These are phyloP conservation scores for Colletotrichum sp. DNA, from an alignment of 2,329 filamentous ascomycete genomes.

Conservation along the genomic window DNA sequence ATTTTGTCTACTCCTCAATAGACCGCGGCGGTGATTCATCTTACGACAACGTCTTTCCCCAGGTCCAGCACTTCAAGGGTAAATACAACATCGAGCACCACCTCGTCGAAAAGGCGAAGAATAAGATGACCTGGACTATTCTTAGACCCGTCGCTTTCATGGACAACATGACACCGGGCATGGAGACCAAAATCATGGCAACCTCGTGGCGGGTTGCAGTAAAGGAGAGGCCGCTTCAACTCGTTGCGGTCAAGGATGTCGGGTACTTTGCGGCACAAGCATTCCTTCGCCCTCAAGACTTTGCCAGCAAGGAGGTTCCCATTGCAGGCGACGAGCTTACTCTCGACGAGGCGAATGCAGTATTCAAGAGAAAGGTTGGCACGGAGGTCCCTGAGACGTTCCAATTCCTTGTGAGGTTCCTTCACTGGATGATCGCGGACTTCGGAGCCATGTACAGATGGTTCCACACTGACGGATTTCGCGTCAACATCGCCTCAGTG, in stretches of 20 bases:
- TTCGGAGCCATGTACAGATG: not conserved
- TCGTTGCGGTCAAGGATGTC: constrained; percentile 47
- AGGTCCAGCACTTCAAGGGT: constrained; percentile 66
- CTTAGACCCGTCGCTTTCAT: constrained; percentile 68
- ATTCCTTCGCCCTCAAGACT: constrained; percentile 40
- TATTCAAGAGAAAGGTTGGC: not conserved
- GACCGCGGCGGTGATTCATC: constrained; percentile 61
- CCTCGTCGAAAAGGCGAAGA: constrained; percentile 51
- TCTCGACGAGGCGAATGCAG: constrained; percentile 24
- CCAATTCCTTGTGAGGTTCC: not conserved
- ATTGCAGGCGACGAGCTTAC: constrained; percentile 52
- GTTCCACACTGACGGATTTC: not conserved
- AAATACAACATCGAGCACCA: constrained; percentile 69
- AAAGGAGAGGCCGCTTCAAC: constrained; percentile 39
- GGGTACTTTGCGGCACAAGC: constrained; percentile 50
- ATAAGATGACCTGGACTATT: constrained; percentile 63
- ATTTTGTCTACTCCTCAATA: constrained; percentile 68
- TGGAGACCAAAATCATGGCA: constrained; percentile 39
- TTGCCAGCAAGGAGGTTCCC: constrained; percentile 34
- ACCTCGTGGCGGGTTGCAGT: constrained; percentile 34
- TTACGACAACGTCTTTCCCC: constrained; percentile 53
- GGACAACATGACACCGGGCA: constrained; percentile 51
- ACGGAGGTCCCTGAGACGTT: not conserved
- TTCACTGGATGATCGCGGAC: not conserved
- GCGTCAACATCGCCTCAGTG: not conserved